Evolutionary conservation across 352 stramenopile genomes (phyloP).

Genomic region (Aphanomyces cochlioides): DNA sequence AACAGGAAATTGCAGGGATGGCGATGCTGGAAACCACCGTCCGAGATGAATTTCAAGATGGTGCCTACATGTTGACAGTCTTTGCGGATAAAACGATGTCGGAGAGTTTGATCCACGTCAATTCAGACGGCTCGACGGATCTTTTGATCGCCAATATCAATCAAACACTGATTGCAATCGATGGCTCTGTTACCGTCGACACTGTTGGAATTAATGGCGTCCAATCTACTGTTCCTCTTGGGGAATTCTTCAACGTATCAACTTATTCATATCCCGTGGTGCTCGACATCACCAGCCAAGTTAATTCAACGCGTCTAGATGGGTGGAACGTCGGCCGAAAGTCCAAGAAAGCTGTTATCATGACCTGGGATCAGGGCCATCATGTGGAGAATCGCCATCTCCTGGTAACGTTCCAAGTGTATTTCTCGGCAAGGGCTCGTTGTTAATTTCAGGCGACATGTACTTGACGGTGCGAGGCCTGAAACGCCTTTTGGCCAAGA

Average conservation of each 20-base stretch:
- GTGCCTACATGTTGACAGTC: slow-evolving; percentile 3
- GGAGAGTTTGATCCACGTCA: background rate
- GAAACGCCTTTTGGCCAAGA: background rate
- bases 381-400: slow-evolving; percentile 3
- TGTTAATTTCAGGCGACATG: background rate
- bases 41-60: background rate
- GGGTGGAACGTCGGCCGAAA: background rate
- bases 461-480: background rate
- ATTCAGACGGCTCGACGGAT: slow-evolving; percentile 13
- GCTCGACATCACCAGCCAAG: background rate
- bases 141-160: background rate
- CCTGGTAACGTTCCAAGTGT: background rate
- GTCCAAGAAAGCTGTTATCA: background rate
- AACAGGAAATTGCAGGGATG: slow-evolving; percentile 8
- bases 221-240: background rate
- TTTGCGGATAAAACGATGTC: background rate
- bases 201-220: slow-evolving; percentile 14
- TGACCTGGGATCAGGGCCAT: slow-evolving; percentile 14
- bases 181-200: background rate
- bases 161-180: background rate
- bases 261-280: background rate
- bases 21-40: slow-evolving; percentile 14
- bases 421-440: background rate
- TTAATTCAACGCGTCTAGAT: background rate
- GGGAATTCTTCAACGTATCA: background rate